These are phyloP conservation scores for Antarctomyces pellizariae DNA, from an alignment of 495 filamentous ascomycete genomes.

Conservation along the genomic window DNA sequence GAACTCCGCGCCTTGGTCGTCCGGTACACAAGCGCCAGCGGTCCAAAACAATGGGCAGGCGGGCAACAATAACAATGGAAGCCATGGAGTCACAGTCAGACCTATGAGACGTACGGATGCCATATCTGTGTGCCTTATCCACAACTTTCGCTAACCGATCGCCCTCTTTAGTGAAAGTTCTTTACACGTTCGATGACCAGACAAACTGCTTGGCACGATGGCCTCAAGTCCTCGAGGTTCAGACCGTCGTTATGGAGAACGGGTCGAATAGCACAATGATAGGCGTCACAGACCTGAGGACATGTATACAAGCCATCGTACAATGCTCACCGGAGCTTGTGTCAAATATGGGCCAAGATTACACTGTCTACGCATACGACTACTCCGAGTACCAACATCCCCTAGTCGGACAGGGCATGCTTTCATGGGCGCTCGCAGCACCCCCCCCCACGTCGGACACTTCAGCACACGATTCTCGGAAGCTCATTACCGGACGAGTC, in stretches of 20 bases:
- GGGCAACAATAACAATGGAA: slow-evolving; percentile 9
- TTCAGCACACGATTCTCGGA: slow-evolving; percentile 33
- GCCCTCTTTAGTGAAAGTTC: slow-evolving; percentile 54
- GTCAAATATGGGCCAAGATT: slow-evolving; percentile 64
- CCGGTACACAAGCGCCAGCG: background rate
- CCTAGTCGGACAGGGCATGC: slow-evolving; percentile 85
- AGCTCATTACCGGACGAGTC: slow-evolving; percentile 77
- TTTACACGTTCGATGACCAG: slow-evolving; percentile 87
- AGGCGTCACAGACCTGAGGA: slow-evolving; percentile 74
- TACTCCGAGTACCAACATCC: slow-evolving; percentile 88
- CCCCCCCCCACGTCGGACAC: slow-evolving; percentile 28
- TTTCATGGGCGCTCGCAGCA: slow-evolving; percentile 59
- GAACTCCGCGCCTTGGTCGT: too few relatives aligned
- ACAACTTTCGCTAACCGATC: slow-evolving; percentile 9
- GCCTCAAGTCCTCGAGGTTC: slow-evolving; percentile 57
- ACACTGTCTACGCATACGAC: slow-evolving; percentile 89
- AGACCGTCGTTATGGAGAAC: slow-evolving; percentile 60
- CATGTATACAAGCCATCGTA: slow-evolving; percentile 69
- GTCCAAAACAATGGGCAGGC: background rate
- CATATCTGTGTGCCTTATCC: slow-evolving; percentile 5
- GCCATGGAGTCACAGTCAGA: slow-evolving; percentile 21
- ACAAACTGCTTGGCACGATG: slow-evolving; percentile 82
- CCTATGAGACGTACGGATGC: slow-evolving; percentile 32
- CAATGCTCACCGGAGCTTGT: slow-evolving; percentile 65
- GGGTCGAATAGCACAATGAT: slow-evolving; percentile 34